Conservation (phyloP, 1,139 yeast genomes). For the Yamadazyma epiphylla region DNA sequence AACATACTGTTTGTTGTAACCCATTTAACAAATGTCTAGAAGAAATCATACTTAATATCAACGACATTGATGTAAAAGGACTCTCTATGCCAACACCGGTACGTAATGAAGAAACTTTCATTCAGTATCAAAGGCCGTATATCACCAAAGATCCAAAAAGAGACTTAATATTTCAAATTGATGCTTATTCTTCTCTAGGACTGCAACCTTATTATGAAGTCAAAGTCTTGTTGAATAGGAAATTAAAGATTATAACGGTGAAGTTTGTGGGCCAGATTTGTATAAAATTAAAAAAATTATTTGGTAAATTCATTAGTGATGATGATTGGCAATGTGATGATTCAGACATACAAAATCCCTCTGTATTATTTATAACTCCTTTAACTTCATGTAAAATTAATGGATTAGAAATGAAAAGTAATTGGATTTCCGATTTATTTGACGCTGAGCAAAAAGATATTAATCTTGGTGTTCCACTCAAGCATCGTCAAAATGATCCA, state of each 20-base stretch:
- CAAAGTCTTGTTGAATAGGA: conserved; percentile 28
- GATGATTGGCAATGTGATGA: conserved; percentile 20
- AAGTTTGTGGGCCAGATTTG: conserved; percentile 24
- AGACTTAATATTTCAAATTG: conserved; percentile 55
- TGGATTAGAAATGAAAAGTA: conserved; percentile 31
- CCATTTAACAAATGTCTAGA: conserved; percentile 43
- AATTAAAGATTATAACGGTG: conserved; percentile 21
- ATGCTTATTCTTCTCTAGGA: conserved; percentile 14
- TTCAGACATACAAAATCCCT: conserved; percentile 14
- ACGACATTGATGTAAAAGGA: conserved; percentile 46
- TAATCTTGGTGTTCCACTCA: conserved; percentile 4
- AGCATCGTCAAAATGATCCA: conserved; percentile 1
- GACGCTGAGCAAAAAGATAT: conserved; percentile 6
- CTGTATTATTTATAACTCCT: conserved; percentile 21
- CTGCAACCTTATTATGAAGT: conserved; percentile 15
- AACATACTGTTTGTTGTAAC: conserved; percentile 46
- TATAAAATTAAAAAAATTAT: conserved; percentile 21
- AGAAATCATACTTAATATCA: conserved; percentile 54
- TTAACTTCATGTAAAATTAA: conserved; percentile 30
- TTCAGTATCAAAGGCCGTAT: conserved; percentile 57
- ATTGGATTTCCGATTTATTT: conserved; percentile 32
- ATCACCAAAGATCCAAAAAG: conserved; percentile 38
- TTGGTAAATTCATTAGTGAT: conserved; percentile 16
- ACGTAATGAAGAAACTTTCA: conserved; percentile 15
- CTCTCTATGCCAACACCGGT: conserved; percentile 14